Conservation (phyloP, 1,139 yeast genomes). For the Suhomyces terraborum region DNA sequence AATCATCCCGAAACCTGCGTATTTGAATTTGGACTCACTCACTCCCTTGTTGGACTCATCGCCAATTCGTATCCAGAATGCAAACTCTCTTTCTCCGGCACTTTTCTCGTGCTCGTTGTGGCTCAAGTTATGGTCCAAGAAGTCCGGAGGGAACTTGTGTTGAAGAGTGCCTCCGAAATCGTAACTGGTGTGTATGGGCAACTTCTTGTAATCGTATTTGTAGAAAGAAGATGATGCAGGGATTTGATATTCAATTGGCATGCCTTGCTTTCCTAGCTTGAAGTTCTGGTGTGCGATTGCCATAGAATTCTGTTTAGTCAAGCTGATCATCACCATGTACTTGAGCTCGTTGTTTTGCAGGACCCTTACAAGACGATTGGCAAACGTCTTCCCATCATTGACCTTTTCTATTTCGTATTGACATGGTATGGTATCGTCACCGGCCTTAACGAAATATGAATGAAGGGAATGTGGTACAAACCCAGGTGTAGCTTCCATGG, state of each 20-base stretch:
- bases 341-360: constrained; percentile 31
- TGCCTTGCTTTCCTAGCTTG: constrained; percentile 19
- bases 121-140: constrained; percentile 20
- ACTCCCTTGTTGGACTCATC: constrained; percentile 21
- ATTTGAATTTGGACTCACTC: constrained; percentile 22
- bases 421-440: constrained; percentile 33
- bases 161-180: constrained; percentile 27
- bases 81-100: constrained; percentile 37
- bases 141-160: constrained; percentile 34
- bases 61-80: constrained; percentile 35
- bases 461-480: constrained; percentile 48
- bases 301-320: constrained; percentile 34
- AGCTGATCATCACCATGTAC: constrained; percentile 38
- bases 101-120: constrained; percentile 22
- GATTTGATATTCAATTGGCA: constrained; percentile 39
- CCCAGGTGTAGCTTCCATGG: constrained; percentile 37
- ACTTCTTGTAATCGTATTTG: constrained; percentile 28
- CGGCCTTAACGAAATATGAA: constrained; percentile 45
- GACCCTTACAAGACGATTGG: constrained; percentile 35
- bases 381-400: constrained; percentile 36
- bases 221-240: constrained; percentile 31
- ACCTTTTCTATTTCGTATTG: constrained; percentile 34
- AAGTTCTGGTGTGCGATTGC: constrained; percentile 18
- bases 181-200: constrained; percentile 21
- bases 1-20: constrained; percentile 32